Percentiles rank a stretch among this genome's conserved stretches.
These are phyloP conservation scores for Suhomyces wounanorum DNA, from an alignment of 1,139 yeast species.

Conservation along the genomic window DNA sequence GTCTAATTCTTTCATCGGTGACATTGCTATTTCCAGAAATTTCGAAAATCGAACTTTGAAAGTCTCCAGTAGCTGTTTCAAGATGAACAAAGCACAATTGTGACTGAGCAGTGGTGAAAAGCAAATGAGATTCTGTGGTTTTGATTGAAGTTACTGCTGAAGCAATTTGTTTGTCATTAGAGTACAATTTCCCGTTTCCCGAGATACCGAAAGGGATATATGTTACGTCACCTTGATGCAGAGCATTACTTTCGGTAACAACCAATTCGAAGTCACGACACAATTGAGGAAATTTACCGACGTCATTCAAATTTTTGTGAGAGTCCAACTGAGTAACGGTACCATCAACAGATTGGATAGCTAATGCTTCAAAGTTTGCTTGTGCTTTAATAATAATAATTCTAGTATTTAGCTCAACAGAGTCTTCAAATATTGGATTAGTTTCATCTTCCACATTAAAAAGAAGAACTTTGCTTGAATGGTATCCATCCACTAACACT, in stretches of 20 bases:
- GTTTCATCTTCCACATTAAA: constrained; percentile 43
- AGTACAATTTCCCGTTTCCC: constrained; percentile 70
- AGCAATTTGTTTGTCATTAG: constrained; percentile 62
- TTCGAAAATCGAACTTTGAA: constrained; percentile 19
- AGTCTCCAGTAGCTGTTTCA: constrained; percentile 34
- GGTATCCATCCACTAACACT: constrained; percentile 56
- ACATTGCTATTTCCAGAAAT: constrained; percentile 20
- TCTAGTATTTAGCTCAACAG: constrained; percentile 49
- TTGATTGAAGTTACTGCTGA: constrained; percentile 82
- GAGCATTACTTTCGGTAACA: constrained; percentile 20
- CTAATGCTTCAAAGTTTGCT: constrained; percentile 53
- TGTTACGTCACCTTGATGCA: constrained; percentile 20
- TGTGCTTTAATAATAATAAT: constrained; percentile 58
- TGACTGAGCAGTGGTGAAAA: constrained; percentile 89
- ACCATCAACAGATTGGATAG: constrained; percentile 68
- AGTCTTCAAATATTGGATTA: constrained; percentile 42
- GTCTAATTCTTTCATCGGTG: constrained; percentile 81
- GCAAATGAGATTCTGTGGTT: constrained; percentile 68
- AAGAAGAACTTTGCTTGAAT: constrained; percentile 50
- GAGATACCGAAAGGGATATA: constrained; percentile 69
- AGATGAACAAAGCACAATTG: constrained; percentile 82
- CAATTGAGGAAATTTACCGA: constrained; percentile 65
- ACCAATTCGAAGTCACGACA: constrained; percentile 65
- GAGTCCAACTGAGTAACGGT: constrained; percentile 47
- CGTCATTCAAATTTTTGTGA: constrained; percentile 24